These are phyloP conservation scores for Basidiobolus meristosporus DNA, from an alignment of 371 early-diverging fungal genomes.

Conservation along the genomic window DNA sequence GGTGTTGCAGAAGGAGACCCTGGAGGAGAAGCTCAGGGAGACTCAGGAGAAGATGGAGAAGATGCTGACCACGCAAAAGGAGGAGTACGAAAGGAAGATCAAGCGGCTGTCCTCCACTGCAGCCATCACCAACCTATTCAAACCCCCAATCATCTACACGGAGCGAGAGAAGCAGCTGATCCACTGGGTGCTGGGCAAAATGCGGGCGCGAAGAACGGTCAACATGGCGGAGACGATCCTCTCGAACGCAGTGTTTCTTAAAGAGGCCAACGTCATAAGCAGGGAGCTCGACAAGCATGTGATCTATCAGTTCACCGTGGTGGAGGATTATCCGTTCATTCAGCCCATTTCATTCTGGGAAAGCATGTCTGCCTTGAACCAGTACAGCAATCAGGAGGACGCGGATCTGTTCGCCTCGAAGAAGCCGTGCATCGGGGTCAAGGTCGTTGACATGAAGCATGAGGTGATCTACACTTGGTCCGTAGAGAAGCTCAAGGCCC, in stretches of 20 bases:
- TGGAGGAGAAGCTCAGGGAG: slow-evolving; percentile 16
- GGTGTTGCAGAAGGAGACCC: slow-evolving; percentile 10
- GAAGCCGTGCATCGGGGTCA: slow-evolving; percentile 41
- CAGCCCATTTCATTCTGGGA: slow-evolving; percentile 41
- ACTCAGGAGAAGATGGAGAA: slow-evolving; percentile 24
- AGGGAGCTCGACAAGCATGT: slow-evolving; percentile 56
- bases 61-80: slow-evolving; percentile 17
- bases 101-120: slow-evolving; percentile 11
- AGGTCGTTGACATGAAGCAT: slow-evolving; percentile 51
- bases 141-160: slow-evolving; percentile 11
- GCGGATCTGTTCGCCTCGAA: slow-evolving; percentile 18
- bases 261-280: slow-evolving; percentile 76
- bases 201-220: slow-evolving; percentile 43
- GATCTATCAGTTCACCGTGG: slow-evolving; percentile 59
- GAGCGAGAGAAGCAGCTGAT: slow-evolving; percentile 25
- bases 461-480: slow-evolving; percentile 57
- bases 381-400: slow-evolving; percentile 33
- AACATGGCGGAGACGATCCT: slow-evolving; percentile 53
- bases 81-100: slow-evolving; percentile 24
- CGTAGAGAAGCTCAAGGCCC: slow-evolving; percentile 34
- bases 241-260: slow-evolving; percentile 46
- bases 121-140: slow-evolving; percentile 5
- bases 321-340: slow-evolving; percentile 29
- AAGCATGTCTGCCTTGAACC: slow-evolving; percentile 21
- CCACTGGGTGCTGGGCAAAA: slow-evolving; percentile 18